Conservation (phyloP, 78 protist genomes). For the Anaeramoeba flamelloides region DNA sequence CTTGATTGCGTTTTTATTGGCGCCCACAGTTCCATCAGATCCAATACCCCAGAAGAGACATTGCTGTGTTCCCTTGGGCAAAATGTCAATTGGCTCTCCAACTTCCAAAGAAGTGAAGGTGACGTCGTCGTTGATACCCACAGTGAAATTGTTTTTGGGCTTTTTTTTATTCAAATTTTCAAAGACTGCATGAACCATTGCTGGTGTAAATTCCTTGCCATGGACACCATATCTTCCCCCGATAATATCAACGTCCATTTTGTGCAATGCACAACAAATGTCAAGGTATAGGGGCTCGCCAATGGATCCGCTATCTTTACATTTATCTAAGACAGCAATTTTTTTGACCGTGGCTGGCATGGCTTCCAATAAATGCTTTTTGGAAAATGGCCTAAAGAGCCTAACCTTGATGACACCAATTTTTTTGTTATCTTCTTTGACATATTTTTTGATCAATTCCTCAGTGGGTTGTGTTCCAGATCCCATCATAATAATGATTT, state of each 20-base stretch:
- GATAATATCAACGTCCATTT: not conserved
- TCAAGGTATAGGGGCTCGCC: slow-evolving; percentile 7
- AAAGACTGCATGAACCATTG: slow-evolving; percentile 8
- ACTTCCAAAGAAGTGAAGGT: not conserved
- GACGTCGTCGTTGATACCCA: slow-evolving; percentile 18
- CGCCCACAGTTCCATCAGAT: slow-evolving; percentile 19
- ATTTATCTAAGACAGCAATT: slow-evolving; percentile 6
- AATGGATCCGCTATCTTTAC: not conserved
- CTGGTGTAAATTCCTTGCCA: slow-evolving; percentile 8
- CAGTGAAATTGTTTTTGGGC: slow-evolving; percentile 1
- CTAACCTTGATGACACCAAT: slow-evolving; percentile 7
- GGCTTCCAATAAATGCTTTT: not conserved
- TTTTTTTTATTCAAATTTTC: not conserved
- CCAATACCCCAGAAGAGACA: slow-evolving; percentile 18
- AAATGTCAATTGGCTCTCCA: not conserved
- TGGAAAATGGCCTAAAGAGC: slow-evolving; percentile 14
- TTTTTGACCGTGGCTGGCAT: slow-evolving; percentile 6
- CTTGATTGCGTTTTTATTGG: slow-evolving; percentile 7
- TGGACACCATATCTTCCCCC: slow-evolving; percentile 12
- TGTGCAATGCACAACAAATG: not conserved
- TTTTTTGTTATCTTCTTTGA: not conserved
- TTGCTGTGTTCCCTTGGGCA: slow-evolving; percentile 18
- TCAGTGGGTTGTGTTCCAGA: not conserved
- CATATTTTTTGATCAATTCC: slow-evolving; percentile 7
- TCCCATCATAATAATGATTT: slow-evolving; percentile 17